Percentiles rank a stretch among this genome's conserved stretches.
Conservation (phyloP, 2,329 filamentous ascomycete species). For the Harringtonia lauricola region DNA sequence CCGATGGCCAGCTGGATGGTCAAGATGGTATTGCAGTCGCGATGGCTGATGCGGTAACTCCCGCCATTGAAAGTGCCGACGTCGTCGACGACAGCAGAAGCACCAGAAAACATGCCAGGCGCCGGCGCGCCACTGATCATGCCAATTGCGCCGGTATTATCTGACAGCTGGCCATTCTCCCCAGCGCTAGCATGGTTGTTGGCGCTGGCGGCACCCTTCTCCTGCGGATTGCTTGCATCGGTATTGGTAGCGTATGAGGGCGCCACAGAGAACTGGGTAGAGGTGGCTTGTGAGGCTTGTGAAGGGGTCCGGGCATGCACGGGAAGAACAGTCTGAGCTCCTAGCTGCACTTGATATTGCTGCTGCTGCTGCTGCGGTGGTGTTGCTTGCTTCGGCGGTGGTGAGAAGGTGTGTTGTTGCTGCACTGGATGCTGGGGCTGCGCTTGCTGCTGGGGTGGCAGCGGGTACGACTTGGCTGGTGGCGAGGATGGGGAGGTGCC, state of each 20-base stretch:
- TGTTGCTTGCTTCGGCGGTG: conserved; percentile 12
- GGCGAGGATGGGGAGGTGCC: conserved; percentile 15
- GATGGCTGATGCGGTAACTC: conserved; percentile 84
- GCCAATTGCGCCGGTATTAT: neutral
- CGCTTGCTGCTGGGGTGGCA: conserved; percentile 18
- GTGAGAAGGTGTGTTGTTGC: conserved; percentile 17
- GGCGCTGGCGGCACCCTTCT: conserved; percentile 15
- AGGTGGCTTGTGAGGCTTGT: conserved; percentile 15
- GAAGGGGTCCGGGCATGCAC: conserved; percentile 23
- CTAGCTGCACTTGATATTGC: conserved; percentile 15
- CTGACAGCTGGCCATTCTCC: neutral
- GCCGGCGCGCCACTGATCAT: conserved; percentile 25
- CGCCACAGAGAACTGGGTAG: conserved; percentile 17
- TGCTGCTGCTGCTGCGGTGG: conserved; percentile 13
- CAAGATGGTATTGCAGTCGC: conserved; percentile 80
- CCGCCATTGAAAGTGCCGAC: conserved; percentile 96
- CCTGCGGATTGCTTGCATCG: conserved; percentile 16
- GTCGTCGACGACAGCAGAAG: conserved; percentile 59
- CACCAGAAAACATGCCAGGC: conserved; percentile 51
- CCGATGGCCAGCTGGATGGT: conserved; percentile 85
- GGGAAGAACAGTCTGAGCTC: conserved; percentile 23
- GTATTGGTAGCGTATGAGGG: conserved; percentile 19
- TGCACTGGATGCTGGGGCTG: conserved; percentile 14
- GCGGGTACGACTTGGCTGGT: conserved; percentile 20
- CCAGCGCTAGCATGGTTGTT: neutral